Base-by-base conservation (phyloP, 768 basidiomycete species). In the Suillus discolor region DNA sequence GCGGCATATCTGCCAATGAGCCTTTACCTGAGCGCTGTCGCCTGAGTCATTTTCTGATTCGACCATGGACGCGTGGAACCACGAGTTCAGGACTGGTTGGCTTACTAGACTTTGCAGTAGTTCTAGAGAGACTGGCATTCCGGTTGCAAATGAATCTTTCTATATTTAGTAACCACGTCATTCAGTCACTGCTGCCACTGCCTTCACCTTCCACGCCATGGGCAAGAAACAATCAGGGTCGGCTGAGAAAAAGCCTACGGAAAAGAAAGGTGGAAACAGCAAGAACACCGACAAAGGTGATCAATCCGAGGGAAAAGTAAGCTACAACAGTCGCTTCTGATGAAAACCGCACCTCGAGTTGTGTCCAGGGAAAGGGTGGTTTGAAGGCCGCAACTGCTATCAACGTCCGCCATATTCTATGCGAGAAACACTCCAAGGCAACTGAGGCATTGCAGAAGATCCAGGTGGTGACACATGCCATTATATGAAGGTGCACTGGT, bases 381-480 rank as follows among this genome's bases (percentile, higher is more conserved):
- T 74, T 94, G 76, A 94, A 93, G 77, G 79, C 92, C 34, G 93
- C 93, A 13, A 93, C 87, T 8, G 87, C 93, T 36, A 79, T 95
- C 45, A 94, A 94, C 73, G 93, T 95, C 38, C 88, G 93, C 36
- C 93, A 95, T 74, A 92, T 95, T 51, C 80, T 95, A 25, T 95
- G 93, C 76, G 93, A 95, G 78, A 95, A 94, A 71, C 90, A 93
- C 63, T 89, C 91, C 9, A 92, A 85, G 71, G 92, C 89, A 2
- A 82, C 82, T 51, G 93, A 94, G 73, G 93, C 93, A 1, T 74
- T 94, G 61, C 82, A 87, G 76, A 93, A 92, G 75, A 87, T 94
- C 61, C 86, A 93, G 85, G 92, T 91, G 68, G 41, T 18, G 18
- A 25, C 28, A 12, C 11, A 25, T 39, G 28, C 7, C 8, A 28